Evolutionary conservation across 768 basidiomycete genomes (phyloP).

Genomic region (Tulasnella sp.): DNA sequence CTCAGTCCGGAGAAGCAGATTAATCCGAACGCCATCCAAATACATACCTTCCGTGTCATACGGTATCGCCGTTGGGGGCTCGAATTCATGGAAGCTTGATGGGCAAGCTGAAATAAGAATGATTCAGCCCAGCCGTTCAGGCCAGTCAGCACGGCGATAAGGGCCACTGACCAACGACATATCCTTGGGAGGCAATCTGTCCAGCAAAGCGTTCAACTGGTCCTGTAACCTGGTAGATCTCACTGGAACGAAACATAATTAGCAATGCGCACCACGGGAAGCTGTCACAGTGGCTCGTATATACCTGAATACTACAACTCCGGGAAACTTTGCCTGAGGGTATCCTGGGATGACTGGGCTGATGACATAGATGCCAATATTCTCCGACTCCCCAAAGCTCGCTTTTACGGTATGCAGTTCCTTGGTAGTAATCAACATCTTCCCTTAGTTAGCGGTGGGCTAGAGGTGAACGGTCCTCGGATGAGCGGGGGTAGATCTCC

Average conservation of each 20-base stretch:
- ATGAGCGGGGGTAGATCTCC: not conserved
- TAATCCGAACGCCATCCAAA: constrained; percentile 9
- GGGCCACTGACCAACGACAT: constrained; percentile 56
- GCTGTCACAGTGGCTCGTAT: not conserved
- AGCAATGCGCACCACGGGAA: not conserved
- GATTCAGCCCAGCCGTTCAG: not conserved
- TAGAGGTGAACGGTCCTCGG: not conserved
- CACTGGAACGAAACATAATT: constrained; percentile 39
- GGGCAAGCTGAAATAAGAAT: constrained; percentile 52
- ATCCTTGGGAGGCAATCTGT: constrained; percentile 82
- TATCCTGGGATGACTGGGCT: constrained; percentile 72
- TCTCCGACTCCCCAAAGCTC: constrained; percentile 43
- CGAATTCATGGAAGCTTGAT: constrained; percentile 86
- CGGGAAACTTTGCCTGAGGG: constrained; percentile 89
- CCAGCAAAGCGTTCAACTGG: constrained; percentile 90
- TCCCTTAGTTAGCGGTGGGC: not conserved
- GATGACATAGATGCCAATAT: constrained; percentile 75
- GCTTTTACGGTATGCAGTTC: constrained; percentile 70
- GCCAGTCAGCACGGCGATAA: not conserved
- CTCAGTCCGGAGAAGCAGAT: not conserved
- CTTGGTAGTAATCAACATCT: constrained; percentile 71
- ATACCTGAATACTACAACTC: constrained; percentile 75
- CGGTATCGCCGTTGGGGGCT: constrained; percentile 77
- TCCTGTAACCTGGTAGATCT: constrained; percentile 95
- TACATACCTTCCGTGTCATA: constrained; percentile 73